Evolutionary conservation across 2,329 filamentous ascomycete species (phyloP).

Genomic region (Rosellinia necatrix): DNA sequence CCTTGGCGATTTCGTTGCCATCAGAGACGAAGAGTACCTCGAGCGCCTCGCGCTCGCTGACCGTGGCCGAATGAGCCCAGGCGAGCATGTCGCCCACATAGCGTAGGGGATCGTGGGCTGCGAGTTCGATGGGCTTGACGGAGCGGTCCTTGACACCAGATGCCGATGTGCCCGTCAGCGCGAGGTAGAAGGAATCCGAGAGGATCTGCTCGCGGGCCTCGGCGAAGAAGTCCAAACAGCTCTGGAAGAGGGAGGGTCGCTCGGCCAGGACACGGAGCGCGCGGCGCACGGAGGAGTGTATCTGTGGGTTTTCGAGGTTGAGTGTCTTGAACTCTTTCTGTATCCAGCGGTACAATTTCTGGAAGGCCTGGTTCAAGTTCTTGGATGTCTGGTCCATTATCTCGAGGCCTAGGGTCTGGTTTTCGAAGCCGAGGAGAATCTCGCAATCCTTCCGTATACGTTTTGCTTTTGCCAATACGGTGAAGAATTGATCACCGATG

Average conservation of each 20-base stretch:
- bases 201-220: slow-evolving; percentile 86
- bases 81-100: slow-evolving; percentile 98
- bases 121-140: slow-evolving; percentile 90
- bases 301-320: slow-evolving; percentile 92
- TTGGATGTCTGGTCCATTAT: slow-evolving; percentile 91
- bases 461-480: slow-evolving; percentile 76
- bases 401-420: slow-evolving; percentile 84
- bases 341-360: slow-evolving; percentile 95
- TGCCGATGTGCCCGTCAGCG: slow-evolving; percentile 74
- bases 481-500: slow-evolving; percentile 85
- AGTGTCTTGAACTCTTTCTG: slow-evolving; percentile 90
- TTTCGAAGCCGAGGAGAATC: slow-evolving; percentile 84
- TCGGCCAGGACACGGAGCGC: slow-evolving; percentile 88
- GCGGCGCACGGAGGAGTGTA: slow-evolving; percentile 80
- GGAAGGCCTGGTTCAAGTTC: slow-evolving; percentile 84
- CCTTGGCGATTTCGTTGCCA: slow-evolving; percentile 83
- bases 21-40: slow-evolving; percentile 91
- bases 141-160: slow-evolving; percentile 62
- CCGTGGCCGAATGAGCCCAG: slow-evolving; percentile 92
- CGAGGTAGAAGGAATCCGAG: slow-evolving; percentile 86
- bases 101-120: slow-evolving; percentile 86
- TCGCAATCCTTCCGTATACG: slow-evolving; percentile 88
- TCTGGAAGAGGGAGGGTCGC: slow-evolving; percentile 87
- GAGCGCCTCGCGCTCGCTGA: slow-evolving; percentile 90
- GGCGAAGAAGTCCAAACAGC: slow-evolving; percentile 89